Evolutionary conservation across 2,329 filamentous ascomycete genomes (phyloP), one percentile per base, ranked within the genome.

Genomic region (Aureobasidium sp.): DNA sequence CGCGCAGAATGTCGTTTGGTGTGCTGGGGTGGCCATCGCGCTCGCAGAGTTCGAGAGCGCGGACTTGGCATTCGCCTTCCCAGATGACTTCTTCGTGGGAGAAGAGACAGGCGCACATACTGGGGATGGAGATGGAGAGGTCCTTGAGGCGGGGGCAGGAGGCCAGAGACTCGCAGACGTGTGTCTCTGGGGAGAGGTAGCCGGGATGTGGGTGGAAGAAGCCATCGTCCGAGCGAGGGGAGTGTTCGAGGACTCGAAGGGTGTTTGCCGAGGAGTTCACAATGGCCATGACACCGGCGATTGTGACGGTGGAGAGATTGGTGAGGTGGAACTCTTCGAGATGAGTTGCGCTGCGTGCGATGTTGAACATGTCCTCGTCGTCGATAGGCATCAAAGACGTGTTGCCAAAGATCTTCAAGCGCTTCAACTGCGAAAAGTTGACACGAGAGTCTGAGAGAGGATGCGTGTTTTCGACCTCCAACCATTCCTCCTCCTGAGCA

Each of bases 361-460:
- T 81, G 56, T 75, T 74, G 41, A 73, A 71, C 31, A 83, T 72
- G 65, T 83, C 81, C 3, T 71, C 69, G 63, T 83, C 80, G 39
- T 71, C 77, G 64, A 83, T 72, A 3, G 80, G 80, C 72, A 79
- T 79, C 70, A 81, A 77, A 45, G 76, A 77, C 7, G 80, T 81
- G 70, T 82, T 78, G 62, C 81, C 81, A 65, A 82, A 81, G 62
- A 83, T 75, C 70, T 83, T 83, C 59, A 83, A 70, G 22, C 79
- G 77, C 61, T 75, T 76, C 47, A 83, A 74, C 36, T 75, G 72
- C 63, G 77, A 72, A 66, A 83, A 82, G 69, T 81, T 75, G 63
- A 81, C 76, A 1, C 68, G 65, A 8, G 68, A 62, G 45, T 78
- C 77, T 52, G 75, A 71, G 17, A 82, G 71, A 11, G 80, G 75